Percentiles rank a stretch among this genome's conserved stretches.
phyloP scores from a whole-genome alignment of 1,139 yeast genomes.

The Suhomyces bokatorum region DNA sequence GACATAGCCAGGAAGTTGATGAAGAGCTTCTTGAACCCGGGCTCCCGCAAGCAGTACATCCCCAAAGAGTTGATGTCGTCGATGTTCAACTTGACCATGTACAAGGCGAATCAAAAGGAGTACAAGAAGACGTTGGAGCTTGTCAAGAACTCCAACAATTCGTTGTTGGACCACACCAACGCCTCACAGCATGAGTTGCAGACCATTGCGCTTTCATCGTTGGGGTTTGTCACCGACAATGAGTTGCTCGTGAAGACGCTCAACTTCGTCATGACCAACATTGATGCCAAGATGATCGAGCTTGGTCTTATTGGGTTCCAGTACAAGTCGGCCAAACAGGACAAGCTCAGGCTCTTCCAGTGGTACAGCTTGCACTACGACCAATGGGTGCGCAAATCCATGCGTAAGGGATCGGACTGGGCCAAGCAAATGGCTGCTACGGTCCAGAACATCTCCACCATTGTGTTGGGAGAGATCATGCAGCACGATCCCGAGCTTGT shows the following conservation, averaged over 20 bases:
- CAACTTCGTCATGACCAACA: slow-evolving; percentile 55
- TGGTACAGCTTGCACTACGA: slow-evolving; percentile 58
- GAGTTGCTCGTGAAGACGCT: slow-evolving; percentile 54
- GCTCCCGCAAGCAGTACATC: slow-evolving; percentile 44
- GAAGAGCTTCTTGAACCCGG: slow-evolving; percentile 47
- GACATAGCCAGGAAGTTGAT: slow-evolving; percentile 39
- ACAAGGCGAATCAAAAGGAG: slow-evolving; percentile 44
- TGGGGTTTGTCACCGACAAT: slow-evolving; percentile 47
- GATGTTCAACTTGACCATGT: slow-evolving; percentile 35
- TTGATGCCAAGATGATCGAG: slow-evolving; percentile 56
- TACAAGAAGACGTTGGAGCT: slow-evolving; percentile 58
- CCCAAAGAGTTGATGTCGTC: slow-evolving; percentile 49
- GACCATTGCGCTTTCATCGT: slow-evolving; percentile 53
- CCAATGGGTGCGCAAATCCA: slow-evolving; percentile 48
- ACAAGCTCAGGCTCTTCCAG: slow-evolving; percentile 41
- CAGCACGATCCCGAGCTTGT: slow-evolving; percentile 32
- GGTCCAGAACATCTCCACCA: slow-evolving; percentile 38
- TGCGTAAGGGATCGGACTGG: slow-evolving; percentile 47
- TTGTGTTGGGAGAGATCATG: slow-evolving; percentile 47
- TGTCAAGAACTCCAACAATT: slow-evolving; percentile 48
- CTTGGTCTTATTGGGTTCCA: slow-evolving; percentile 54
- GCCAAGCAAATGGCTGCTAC: slow-evolving; percentile 41
- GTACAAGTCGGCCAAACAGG: slow-evolving; percentile 21
- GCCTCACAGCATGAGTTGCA: slow-evolving; percentile 41
- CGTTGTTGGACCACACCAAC: slow-evolving; percentile 36